These are phyloP conservation scores for Aspergillus sp. DNA, from an alignment of 2,329 filamentous ascomycete genomes.

Conservation along the genomic window DNA sequence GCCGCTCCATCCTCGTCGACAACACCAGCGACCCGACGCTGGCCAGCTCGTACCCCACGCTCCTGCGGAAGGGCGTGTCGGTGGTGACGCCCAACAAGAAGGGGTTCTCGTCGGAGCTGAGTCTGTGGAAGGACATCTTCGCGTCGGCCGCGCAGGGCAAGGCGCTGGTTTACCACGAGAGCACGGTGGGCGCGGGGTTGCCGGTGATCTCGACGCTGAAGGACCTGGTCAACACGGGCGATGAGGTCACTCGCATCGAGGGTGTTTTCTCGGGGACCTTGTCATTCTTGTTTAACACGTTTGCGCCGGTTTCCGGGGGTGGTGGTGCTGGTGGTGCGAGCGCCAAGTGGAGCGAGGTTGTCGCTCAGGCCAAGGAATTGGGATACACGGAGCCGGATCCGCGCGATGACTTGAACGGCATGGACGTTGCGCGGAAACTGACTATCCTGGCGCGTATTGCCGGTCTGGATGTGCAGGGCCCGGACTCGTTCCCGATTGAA, in stretches of 20 bases:
- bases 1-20: conserved; percentile 77
- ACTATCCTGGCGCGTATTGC: conserved; percentile 85
- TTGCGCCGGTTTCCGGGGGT: conserved; percentile 62
- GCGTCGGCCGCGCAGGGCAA: conserved; percentile 52
- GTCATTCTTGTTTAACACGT: conserved; percentile 97
- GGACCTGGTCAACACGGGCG: conserved; percentile 89
- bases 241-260: conserved; percentile 84
- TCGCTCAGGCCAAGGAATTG: conserved; percentile 81
- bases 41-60: conserved; percentile 71
- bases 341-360: conserved; percentile 83
- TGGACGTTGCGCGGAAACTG: conserved; percentile 89
- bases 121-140: conserved; percentile 84
- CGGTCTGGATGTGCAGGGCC: conserved; percentile 71
- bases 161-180: conserved; percentile 89
- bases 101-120: conserved; percentile 74
- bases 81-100: conserved; percentile 99
- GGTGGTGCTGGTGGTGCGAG: conserved; percentile 33
- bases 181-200: conserved; percentile 84
- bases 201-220: conserved; percentile 89
- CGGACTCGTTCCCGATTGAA: conserved; percentile 86
- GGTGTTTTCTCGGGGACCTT: conserved; percentile 97
- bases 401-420: conserved; percentile 74
- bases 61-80: conserved; percentile 73
- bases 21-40: conserved; percentile 89
- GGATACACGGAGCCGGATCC: conserved; percentile 90